Base-by-base conservation (phyloP, 345 rosid species). In the Acer campestre region DNA sequence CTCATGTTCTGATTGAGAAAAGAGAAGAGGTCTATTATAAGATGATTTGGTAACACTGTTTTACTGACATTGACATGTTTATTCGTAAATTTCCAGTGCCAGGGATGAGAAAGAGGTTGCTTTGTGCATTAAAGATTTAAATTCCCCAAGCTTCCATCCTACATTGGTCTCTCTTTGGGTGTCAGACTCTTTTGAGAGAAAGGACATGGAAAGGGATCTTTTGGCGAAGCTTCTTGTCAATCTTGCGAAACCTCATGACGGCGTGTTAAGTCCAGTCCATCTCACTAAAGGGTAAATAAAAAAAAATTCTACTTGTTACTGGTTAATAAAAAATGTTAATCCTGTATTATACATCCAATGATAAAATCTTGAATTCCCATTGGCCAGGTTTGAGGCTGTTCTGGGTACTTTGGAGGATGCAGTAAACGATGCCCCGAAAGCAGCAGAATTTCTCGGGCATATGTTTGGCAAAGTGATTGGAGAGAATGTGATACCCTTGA, bases 111-210 rank as follows among this genome's bases (percentile, higher is more conserved):
- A 84, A 75, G 99, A 97, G 87, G 88, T 97, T 72, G 93, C 84
- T 58, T 79, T 83, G 31, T 93, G 99, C 91, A 90, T 97, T 78
- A 93, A 85, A 80, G 99, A 97, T 29, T 81, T 97, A 78, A 90
- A 90, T 77, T 93, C 92, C 1, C 88, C 91, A 17, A 82, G 88
- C 81, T 97, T 88, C 81, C 93, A 94, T 81, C 93, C 99, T 16
- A 78, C 93, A 64, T 89, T 94, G 98, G 81, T 97, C 82, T 91
- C 96, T 70, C 87, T 90, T 7, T 97, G 99, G 99, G 92, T 97
- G 3, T 86, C 84, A 2, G 98, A 97, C 89, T 97, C 98, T 12
- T 97, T 97, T 70, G 99, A 97, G 89, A 89, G 98, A 85, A 93
- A 94, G 84, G 97, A 91, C 81, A 75, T 80, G 81, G 99, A 97